Evolutionary conservation across 2,329 filamentous ascomycete genomes (phyloP).

Genomic region (Rachicladosporium sp.): DNA sequence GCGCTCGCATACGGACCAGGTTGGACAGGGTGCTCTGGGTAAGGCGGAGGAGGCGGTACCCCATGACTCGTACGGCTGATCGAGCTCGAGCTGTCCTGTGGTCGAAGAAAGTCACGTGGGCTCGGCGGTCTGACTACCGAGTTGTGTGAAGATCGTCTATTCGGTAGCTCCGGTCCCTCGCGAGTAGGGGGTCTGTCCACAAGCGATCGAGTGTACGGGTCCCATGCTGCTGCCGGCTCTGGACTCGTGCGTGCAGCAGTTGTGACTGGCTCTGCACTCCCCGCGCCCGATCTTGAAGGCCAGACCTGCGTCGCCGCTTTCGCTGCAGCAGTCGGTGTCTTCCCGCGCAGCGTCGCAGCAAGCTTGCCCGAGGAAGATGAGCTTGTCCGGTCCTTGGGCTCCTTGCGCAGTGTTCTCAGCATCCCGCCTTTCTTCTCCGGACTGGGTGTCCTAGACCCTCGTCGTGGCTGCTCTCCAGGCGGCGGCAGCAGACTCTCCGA

Average conservation of each 20-base stretch:
- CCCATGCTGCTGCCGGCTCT: slow-evolving; percentile 12
- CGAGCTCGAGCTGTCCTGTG: slow-evolving; percentile 9
- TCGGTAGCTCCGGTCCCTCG: slow-evolving; percentile 2
- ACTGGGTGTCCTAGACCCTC: slow-evolving; percentile 45
- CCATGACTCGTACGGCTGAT: neutral
- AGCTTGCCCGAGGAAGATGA: slow-evolving; percentile 33
- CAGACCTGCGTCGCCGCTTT: slow-evolving; percentile 54
- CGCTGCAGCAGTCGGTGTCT: slow-evolving; percentile 42
- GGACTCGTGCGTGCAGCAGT: neutral
- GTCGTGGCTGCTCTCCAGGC: slow-evolving; percentile 21
- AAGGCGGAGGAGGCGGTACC: slow-evolving; percentile 13
- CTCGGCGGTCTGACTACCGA: slow-evolving; percentile 18
- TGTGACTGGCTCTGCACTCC: slow-evolving; percentile 8
- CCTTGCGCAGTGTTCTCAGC: slow-evolving; percentile 28
- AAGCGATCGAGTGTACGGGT: slow-evolving; percentile 22
- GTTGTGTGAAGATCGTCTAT: slow-evolving; percentile 14
- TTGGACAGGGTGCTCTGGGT: slow-evolving; percentile 19
- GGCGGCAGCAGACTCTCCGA: slow-evolving; percentile 11
- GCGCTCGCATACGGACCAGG: slow-evolving; percentile 14
- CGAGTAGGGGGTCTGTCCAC: slow-evolving; percentile 13
- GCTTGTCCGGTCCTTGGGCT: slow-evolving; percentile 15
- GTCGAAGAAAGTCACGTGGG: slow-evolving; percentile 17
- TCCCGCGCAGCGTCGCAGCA: slow-evolving; percentile 30
- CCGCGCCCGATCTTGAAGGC: slow-evolving; percentile 21
- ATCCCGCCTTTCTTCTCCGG: slow-evolving; percentile 49